These are phyloP conservation scores for Penicillium subrubescens DNA, from an alignment of 495 filamentous ascomycete genomes.

Conservation along the genomic window DNA sequence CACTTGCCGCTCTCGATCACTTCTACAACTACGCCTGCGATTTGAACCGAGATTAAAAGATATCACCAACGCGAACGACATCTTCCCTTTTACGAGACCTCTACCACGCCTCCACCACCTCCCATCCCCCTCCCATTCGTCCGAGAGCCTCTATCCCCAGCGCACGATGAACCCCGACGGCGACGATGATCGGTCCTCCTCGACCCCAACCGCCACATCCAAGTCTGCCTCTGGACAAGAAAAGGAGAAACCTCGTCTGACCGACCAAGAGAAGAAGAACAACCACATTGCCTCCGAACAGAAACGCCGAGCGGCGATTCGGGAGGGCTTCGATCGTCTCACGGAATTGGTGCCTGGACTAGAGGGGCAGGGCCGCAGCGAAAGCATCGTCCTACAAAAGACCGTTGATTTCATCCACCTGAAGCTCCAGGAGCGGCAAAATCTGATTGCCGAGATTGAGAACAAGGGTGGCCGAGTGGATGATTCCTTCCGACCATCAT, in stretches of 20 bases:
- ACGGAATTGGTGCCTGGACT: slow-evolving; percentile 82
- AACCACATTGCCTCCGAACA: slow-evolving; percentile 92
- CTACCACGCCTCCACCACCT: not conserved
- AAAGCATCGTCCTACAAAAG: slow-evolving; percentile 77
- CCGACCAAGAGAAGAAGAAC: slow-evolving; percentile 84
- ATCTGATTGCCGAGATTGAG: slow-evolving; percentile 64
- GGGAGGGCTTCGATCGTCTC: slow-evolving; percentile 82
- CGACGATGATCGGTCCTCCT: slow-evolving; percentile 41
- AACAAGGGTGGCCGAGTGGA: slow-evolving; percentile 59
- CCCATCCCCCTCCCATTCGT: not conserved
- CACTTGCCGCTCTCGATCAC: slow-evolving; percentile 8
- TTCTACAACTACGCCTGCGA: slow-evolving; percentile 4
- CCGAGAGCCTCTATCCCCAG: slow-evolving; percentile 13
- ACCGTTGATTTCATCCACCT: slow-evolving; percentile 72
- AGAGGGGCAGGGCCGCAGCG: slow-evolving; percentile 81
- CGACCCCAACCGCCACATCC: slow-evolving; percentile 64
- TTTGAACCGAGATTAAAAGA: not conserved
- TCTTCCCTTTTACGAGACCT: not conserved
- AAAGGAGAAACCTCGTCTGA: slow-evolving; percentile 73
- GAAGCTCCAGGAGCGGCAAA: slow-evolving; percentile 62
- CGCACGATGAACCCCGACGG: slow-evolving; percentile 35
- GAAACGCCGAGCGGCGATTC: slow-evolving; percentile 83
- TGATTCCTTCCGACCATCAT: slow-evolving; percentile 44
- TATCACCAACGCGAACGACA: not conserved
- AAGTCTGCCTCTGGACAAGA: slow-evolving; percentile 47